Base-by-base conservation (phyloP, 352 stramenopile genomes). In the Pythium vanterpoolii region DNA sequence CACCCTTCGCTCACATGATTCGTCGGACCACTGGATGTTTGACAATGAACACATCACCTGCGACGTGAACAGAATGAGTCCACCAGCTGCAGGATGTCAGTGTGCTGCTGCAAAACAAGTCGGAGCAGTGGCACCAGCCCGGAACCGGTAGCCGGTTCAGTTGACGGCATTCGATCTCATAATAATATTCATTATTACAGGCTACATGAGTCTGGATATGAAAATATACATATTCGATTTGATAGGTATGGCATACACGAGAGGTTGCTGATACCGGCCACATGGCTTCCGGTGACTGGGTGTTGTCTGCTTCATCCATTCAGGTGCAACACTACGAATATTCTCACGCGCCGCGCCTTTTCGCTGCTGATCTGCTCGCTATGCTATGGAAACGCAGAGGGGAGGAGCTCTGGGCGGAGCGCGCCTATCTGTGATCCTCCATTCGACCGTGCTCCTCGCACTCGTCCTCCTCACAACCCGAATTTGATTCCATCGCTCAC, bases 261-360 rank as follows among this genome's bases (percentile, higher is more conserved):
- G 26, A 50, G 51, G 39, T 40, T 23, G 7, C 21, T 24, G 40
- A 60, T 16, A 19, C 14, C 18, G 2, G 24, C 36, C 36, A 58
- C 42, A 27, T 51, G 52, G 39, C 13, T 44, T 23, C 36, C 13
- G 10, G 39, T 51, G 24, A 60, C 52, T 49, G 40, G 40, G 38
- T 60, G 24, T 52, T 60, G 52, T 38, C 52, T 21, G 30, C 40
- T 28, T 49, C 52, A 60, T 51, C 52, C 52, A 51, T n/a, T 50
- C 52, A 60, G 52, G 27, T 43, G 51, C 40, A 46, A 44, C 38
- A 18, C 16, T 18, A 47, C 16, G 38, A 19, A n/a, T n/a, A n/a
- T n/a, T n/a, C 16, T 19, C 18, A 27, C 13, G 23, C 14, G 40
- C 52, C 52, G 14, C 52, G 52, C 52, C 52, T 60, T 60, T 60